Percentiles rank a stretch among this genome's conserved stretches.
phyloP scores from a whole-genome alignment of 2,329 filamentous ascomycete genomes.

The Fusarium goolgardi region DNA sequence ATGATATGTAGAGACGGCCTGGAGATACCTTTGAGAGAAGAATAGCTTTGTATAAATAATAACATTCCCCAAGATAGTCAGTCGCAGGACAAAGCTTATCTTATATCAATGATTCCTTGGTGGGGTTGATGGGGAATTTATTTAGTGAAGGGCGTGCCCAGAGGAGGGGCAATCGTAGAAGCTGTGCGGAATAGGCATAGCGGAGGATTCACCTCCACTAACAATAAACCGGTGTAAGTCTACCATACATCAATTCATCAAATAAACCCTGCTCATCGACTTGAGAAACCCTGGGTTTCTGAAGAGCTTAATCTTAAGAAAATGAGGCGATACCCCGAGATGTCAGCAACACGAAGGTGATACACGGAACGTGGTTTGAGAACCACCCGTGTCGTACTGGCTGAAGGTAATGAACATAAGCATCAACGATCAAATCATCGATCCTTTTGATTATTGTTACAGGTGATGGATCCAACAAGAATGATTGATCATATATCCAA shows the following conservation, averaged over 20 bases:
- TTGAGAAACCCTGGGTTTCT: not conserved
- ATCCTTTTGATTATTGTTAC: not conserved
- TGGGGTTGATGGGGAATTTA: conserved; percentile 27
- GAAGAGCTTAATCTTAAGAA: not conserved
- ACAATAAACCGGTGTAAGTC: not conserved
- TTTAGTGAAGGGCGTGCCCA: conserved; percentile 34
- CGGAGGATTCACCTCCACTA: not conserved
- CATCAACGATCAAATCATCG: not conserved
- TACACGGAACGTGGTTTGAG: not conserved
- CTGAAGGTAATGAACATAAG: not conserved
- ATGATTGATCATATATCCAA: too few species aligned
- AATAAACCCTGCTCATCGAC: not conserved
- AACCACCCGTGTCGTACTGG: not conserved
- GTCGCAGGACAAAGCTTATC: not conserved
- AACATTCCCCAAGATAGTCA: not conserved
- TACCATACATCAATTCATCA: not conserved
- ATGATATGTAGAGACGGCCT: not conserved
- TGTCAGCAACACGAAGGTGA: not conserved
- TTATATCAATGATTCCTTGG: conserved; percentile 20
- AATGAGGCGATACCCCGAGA: not conserved
- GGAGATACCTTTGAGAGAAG: conserved; percentile 10
- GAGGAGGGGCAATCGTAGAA: conserved; percentile 26
- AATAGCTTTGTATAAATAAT: not conserved
- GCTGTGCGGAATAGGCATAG: conserved; percentile 4
- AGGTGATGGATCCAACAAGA: too few species aligned